Percentiles rank a stretch among this genome's conserved stretches.
Evolutionary conservation across 2,329 filamentous ascomycete species (phyloP).

Genomic region (Curvularia lunata): DNA sequence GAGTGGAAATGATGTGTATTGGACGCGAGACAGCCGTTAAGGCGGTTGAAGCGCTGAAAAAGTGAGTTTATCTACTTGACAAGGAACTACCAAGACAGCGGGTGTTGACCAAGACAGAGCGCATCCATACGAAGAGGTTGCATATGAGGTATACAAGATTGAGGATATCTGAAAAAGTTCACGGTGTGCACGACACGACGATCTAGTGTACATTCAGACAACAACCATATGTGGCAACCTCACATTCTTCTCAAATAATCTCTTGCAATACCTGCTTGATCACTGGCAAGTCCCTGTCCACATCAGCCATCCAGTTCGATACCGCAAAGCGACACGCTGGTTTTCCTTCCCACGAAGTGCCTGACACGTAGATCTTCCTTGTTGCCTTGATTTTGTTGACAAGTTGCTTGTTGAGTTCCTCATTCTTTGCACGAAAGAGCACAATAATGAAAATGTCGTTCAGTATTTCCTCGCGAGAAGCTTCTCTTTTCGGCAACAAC

Average conservation of each 20-base stretch:
- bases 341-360: constrained; percentile 75
- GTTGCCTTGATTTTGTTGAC: constrained; percentile 75
- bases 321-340: constrained; percentile 84
- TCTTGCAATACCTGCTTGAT: constrained; percentile 67
- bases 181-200: background rate
- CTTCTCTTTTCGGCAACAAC: constrained; percentile 62
- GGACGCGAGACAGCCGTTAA: constrained; percentile 63
- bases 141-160: constrained; percentile 56
- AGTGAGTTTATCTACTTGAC: constrained; percentile 41
- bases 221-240: background rate
- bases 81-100: constrained; percentile 19
- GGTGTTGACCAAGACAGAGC: constrained; percentile 35
- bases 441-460: constrained; percentile 72
- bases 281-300: constrained; percentile 69
- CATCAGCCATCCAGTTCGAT: constrained; percentile 80
- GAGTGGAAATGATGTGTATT: constrained; percentile 68
- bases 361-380: constrained; percentile 80
- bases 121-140: constrained; percentile 56
- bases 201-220: no score
- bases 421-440: constrained; percentile 75
- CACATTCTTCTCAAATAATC: constrained; percentile 17
- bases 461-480: constrained; percentile 51
- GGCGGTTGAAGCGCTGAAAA: constrained; percentile 69
- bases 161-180: constrained; percentile 49
- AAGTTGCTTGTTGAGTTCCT: constrained; percentile 68